Percentiles rank a stretch among this genome's conserved stretches.
These are phyloP conservation scores for Amphibolis antarctica DNA, from an alignment of 106 monocot genomes.

Conservation along the genomic window DNA sequence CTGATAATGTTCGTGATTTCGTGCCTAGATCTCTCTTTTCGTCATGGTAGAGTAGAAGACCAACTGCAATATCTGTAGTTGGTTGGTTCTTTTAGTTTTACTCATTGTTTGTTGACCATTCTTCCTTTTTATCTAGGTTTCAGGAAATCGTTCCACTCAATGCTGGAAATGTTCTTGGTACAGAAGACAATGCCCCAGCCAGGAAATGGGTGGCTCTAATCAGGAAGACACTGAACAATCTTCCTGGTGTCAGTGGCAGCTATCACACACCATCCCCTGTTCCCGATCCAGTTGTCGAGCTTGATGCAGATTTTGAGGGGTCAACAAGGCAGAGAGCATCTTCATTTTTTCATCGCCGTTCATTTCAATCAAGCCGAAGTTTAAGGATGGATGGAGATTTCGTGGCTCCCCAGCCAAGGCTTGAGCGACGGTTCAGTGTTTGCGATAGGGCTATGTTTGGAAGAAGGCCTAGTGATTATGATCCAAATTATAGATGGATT, in stretches of 20 bases:
- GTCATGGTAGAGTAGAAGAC: too few relatives aligned
- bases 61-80: too few relatives aligned
- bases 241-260: slow-evolving; percentile 28
- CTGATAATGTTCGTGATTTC: too few relatives aligned
- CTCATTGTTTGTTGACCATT: background rate
- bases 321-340: slow-evolving; percentile 38
- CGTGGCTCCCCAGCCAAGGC: slow-evolving; percentile 20
- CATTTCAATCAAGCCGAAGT: slow-evolving; percentile 49
- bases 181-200: slow-evolving; percentile 61
- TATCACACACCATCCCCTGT: slow-evolving; percentile 54
- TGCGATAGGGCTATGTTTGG: slow-evolving; percentile 45
- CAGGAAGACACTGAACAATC: slow-evolving; percentile 50
- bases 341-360: slow-evolving; percentile 44
- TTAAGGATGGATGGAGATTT: slow-evolving; percentile 48
- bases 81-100: background rate
- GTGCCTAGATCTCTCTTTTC: too few relatives aligned
- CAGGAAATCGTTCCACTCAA: slow-evolving; percentile 72
- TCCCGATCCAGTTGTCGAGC: slow-evolving; percentile 42
- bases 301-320: slow-evolving; percentile 50
- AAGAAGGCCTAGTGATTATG: slow-evolving; percentile 46
- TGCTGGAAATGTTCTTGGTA: slow-evolving; percentile 67
- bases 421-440: slow-evolving; percentile 37
- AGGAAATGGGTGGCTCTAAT: slow-evolving; percentile 62
- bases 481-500: slow-evolving; percentile 39
- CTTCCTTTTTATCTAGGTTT: slow-evolving; percentile 24